phyloP scores from a whole-genome alignment of 345 rosid genomes.

The Salix brachista region DNA sequence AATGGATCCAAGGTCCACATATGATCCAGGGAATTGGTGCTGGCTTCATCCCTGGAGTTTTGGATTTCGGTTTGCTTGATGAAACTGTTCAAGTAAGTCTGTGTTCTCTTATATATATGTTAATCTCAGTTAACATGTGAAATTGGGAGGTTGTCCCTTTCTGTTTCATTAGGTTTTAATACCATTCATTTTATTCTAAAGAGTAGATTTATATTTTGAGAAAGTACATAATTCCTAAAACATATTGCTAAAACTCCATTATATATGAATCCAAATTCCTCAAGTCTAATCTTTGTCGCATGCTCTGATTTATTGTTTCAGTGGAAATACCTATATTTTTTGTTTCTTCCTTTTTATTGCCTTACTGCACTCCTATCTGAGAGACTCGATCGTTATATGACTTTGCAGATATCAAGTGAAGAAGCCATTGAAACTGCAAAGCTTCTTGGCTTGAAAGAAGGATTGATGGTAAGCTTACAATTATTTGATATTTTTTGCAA shows the following conservation, averaged over 20 bases:
- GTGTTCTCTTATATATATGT: not conserved
- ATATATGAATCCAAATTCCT: not conserved
- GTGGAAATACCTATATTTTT: not conserved
- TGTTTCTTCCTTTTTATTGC: not conserved
- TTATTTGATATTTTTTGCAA: not conserved
- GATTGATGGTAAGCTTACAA: slow-evolving; percentile 41
- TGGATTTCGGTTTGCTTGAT: slow-evolving; percentile 63
- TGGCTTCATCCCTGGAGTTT: slow-evolving; percentile 81
- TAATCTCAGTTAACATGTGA: not conserved
- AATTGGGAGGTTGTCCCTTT: not conserved
- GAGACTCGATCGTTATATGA: not conserved
- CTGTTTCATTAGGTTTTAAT: not conserved
- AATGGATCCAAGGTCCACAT: slow-evolving; percentile 58
- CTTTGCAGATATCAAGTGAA: slow-evolving; percentile 38
- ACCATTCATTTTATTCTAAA: not conserved
- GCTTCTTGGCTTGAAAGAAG: slow-evolving; percentile 54
- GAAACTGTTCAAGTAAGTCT: slow-evolving; percentile 77
- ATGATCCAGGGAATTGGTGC: slow-evolving; percentile 98
- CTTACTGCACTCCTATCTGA: not conserved
- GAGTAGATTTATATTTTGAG: not conserved
- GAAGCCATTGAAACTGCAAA: slow-evolving; percentile 54
- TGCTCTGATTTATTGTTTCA: not conserved
- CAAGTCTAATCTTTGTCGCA: not conserved
- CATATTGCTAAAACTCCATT: not conserved
- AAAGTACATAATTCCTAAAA: not conserved